A percentile compares a stretch with the other conserved stretches of the same genome.
Evolutionary conservation across 2,329 filamentous ascomycete species (phyloP).

Genomic region (Stromatinia cepivora): DNA sequence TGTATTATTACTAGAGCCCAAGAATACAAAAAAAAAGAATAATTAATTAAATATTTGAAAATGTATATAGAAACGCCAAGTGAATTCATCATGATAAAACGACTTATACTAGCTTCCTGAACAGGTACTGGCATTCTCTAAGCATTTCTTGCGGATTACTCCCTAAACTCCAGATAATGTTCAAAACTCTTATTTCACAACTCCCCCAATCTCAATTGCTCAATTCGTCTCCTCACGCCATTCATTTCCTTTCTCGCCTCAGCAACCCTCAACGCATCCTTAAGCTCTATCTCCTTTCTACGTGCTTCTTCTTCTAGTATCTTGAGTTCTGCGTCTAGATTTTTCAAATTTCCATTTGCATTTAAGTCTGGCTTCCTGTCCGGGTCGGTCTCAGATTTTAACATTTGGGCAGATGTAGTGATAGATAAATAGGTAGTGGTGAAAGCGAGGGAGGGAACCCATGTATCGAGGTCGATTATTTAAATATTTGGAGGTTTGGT

Average conservation of each 20-base stretch:
- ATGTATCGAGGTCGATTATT: neutral
- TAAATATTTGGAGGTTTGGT: neutral
- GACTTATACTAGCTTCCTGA: neutral
- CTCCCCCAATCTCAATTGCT: neutral
- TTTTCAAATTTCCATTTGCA: neutral
- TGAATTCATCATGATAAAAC: neutral
- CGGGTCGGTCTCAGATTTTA: neutral
- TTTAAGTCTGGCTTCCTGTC: neutral
- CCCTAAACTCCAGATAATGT: no score
- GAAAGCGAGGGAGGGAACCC: neutral
- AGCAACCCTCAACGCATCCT: constrained; percentile 5
- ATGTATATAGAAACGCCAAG: neutral
- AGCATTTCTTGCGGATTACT: neutral
- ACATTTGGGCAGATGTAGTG: no score
- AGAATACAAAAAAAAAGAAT: neutral
- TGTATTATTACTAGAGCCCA: neutral
- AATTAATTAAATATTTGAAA: neutral
- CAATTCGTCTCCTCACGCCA: neutral
- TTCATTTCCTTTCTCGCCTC: constrained; percentile 6
- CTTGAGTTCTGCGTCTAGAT: neutral
- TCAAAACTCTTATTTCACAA: neutral
- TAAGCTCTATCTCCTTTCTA: neutral
- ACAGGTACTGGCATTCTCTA: neutral
- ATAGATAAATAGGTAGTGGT: neutral
- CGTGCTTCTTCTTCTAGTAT: neutral